Conservation (phyloP, 2,329 filamentous ascomycete genomes). For the Fusarium sp. region DNA sequence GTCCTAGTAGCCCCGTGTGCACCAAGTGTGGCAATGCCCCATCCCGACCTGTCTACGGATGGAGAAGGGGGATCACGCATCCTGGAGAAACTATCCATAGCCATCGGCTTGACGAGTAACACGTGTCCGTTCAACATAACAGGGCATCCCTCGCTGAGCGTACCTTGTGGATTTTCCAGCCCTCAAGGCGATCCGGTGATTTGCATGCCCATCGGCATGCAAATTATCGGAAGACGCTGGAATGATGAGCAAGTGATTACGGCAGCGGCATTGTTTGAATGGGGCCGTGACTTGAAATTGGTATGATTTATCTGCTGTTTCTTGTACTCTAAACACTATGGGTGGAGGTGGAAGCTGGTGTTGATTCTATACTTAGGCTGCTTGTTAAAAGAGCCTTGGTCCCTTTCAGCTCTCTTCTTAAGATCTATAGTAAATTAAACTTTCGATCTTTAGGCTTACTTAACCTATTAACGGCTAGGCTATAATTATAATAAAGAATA, state of each 20-base stretch:
- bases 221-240: constrained; percentile 46
- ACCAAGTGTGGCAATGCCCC: constrained; percentile 57
- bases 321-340: background rate
- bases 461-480: too few relatives aligned
- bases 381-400: background rate
- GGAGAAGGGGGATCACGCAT: constrained; percentile 24
- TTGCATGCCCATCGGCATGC: constrained; percentile 47
- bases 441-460: background rate
- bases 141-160: constrained; percentile 60
- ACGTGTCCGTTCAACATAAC: constrained; percentile 63
- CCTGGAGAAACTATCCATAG: constrained; percentile 56
- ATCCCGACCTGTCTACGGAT: constrained; percentile 28
- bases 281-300: constrained; percentile 7
- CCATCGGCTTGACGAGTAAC: constrained; percentile 59
- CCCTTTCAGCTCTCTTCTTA: background rate
- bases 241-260: constrained; percentile 38
- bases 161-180: constrained; percentile 52
- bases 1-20: constrained; percentile 63
- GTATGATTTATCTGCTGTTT: background rate
- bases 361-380: background rate
- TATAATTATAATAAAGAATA: too few relatives aligned
- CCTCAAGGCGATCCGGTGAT: constrained; percentile 21
- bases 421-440: background rate
- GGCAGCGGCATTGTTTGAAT: constrained; percentile 43
- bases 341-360: background rate